These are phyloP conservation scores for Tylopilus vinaceipallidus DNA, from an alignment of 768 basidiomycete genomes.

Conservation along the genomic window DNA sequence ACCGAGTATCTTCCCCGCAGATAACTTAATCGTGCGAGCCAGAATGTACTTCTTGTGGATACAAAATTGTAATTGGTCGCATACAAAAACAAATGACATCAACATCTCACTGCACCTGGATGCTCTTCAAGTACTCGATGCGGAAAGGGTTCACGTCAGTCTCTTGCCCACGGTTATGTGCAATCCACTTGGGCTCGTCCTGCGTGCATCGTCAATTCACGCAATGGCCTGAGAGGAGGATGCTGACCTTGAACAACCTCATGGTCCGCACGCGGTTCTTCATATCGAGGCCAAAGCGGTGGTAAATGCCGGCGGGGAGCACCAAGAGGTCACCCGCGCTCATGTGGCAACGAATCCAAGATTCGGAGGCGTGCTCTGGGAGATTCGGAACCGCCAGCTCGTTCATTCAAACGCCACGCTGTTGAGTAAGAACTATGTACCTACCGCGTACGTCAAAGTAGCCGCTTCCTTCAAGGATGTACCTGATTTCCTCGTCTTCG, in stretches of 20 bases:
- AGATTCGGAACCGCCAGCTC: not conserved
- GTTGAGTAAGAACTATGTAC: no score
- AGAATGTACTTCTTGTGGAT: not conserved
- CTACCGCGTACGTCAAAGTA: conserved; percentile 87
- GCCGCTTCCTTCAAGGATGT: conserved; percentile 76
- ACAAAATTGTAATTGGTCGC: not conserved
- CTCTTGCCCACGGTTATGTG: conserved; percentile 59
- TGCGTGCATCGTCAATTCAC: conserved; percentile 28
- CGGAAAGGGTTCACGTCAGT: conserved; percentile 68
- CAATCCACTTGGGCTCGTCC: conserved; percentile 93
- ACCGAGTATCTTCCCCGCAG: no score
- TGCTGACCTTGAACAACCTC: conserved; percentile 75
- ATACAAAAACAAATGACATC: not conserved
- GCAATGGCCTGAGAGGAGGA: not conserved
- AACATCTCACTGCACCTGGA: conserved; percentile 35
- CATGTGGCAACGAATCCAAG: conserved; percentile 80
- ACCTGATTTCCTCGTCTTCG: conserved; percentile 93
- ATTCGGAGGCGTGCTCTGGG: conserved; percentile 61
- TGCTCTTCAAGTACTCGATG: conserved; percentile 52
- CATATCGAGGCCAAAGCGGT: conserved; percentile 88
- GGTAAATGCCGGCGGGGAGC: conserved; percentile 86
- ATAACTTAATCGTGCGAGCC: no score
- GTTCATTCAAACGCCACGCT: no score
- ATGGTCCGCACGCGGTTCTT: conserved; percentile 67
- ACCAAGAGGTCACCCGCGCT: conserved; percentile 82